Evolutionary conservation across 2,329 filamentous ascomycete genomes (phyloP).

Genomic region (Beauveria brongniartii): DNA sequence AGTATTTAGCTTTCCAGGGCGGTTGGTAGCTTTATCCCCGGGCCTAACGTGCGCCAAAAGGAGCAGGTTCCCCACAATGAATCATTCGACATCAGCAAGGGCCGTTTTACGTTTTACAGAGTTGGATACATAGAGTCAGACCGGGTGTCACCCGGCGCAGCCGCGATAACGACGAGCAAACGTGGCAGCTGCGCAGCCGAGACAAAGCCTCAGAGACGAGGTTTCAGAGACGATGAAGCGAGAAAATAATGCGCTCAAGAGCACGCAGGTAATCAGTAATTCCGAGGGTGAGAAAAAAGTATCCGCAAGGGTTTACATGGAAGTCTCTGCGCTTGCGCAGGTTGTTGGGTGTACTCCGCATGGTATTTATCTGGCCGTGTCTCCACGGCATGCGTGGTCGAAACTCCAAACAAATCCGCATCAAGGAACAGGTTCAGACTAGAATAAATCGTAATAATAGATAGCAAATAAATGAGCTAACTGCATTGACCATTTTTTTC

Average conservation of each 20-base stretch:
- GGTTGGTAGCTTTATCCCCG: background rate
- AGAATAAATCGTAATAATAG: background rate
- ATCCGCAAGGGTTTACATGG: background rate
- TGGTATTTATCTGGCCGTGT: background rate
- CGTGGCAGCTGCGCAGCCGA: background rate
- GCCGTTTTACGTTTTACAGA: background rate
- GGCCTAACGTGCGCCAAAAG: background rate
- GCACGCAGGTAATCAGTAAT: background rate
- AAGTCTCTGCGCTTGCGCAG: background rate
- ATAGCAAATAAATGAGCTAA: background rate
- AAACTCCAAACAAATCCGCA: background rate
- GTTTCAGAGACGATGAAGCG: no score
- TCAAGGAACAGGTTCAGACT: background rate
- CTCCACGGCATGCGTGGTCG: background rate
- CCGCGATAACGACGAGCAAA: background rate
- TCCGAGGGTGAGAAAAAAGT: background rate
- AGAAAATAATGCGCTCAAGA: background rate
- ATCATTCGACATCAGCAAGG: conserved; percentile 5
- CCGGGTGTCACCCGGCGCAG: no score
- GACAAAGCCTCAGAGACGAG: background rate
- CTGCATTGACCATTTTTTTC: background rate
- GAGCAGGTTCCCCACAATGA: conserved; percentile 2
- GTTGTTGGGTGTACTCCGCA: no score
- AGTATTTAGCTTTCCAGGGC: background rate
- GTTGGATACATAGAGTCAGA: background rate